Percentiles rank a stretch among this genome's conserved stretches.
Conservation (phyloP, 257 asterid species). For the Plantago ovata region DNA sequence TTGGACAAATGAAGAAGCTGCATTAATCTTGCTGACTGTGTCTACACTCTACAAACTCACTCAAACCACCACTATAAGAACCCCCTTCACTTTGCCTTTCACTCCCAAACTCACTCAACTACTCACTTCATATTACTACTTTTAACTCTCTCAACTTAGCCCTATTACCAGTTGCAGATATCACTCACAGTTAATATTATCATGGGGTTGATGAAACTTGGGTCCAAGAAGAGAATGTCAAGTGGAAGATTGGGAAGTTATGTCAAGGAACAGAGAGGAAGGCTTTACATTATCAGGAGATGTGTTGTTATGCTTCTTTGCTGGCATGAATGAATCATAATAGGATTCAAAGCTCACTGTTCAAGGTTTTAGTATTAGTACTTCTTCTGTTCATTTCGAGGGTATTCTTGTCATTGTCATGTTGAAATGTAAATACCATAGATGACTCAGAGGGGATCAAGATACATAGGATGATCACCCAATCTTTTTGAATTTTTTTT, state of each 20-base stretch:
- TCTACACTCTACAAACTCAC: neutral
- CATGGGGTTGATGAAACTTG: conserved; percentile 1
- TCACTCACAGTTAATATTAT: neutral
- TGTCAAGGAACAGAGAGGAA: conserved; percentile 48
- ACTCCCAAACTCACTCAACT: neutral
- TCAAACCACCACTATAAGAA: neutral
- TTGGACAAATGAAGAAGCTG: neutral
- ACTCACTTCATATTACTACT: neutral
- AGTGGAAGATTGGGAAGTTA: conserved; percentile 37
- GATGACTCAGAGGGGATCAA: neutral
- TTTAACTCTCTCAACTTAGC: neutral
- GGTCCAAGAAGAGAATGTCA: conserved; percentile 26
- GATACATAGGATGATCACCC: neutral
- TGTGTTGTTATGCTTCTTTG: conserved; percentile 45
- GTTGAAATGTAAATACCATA: neutral
- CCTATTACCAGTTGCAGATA: too few relatives aligned
- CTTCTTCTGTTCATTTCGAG: neutral
- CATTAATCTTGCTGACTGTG: conserved; percentile 1
- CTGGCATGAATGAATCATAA: too few relatives aligned
- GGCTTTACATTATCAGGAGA: conserved; percentile 46
- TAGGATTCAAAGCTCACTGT: too few relatives aligned
- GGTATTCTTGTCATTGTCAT: neutral
- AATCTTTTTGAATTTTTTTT: neutral
- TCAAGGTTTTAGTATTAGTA: conserved; percentile 13
- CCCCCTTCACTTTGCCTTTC: neutral